A percentile compares a stretch with the other conserved stretches of the same genome.
phyloP scores from a whole-genome alignment of 1,139 yeast species.

The Yamadazyma membranifaciens region DNA sequence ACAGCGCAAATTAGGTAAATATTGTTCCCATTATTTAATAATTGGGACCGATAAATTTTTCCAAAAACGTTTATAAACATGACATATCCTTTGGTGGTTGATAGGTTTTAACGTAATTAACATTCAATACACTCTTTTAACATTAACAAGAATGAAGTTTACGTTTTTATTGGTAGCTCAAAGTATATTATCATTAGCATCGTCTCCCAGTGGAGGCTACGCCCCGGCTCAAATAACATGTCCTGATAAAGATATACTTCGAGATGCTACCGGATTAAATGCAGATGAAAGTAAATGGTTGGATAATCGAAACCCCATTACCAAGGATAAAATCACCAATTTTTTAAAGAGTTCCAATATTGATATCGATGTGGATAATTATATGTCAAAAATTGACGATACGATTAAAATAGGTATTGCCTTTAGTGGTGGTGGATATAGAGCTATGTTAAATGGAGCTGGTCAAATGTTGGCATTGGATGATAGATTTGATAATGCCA shows the following conservation, averaged over 20 bases:
- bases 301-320: constrained; percentile 50
- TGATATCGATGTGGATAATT: constrained; percentile 59
- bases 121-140: no score
- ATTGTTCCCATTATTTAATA: no score
- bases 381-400: constrained; percentile 36
- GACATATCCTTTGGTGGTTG: no score
- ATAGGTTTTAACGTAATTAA: no score
- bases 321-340: constrained; percentile 54
- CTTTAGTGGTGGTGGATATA: constrained; percentile 47
- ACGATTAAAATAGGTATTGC: constrained; percentile 42
- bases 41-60: no score
- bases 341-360: constrained; percentile 62
- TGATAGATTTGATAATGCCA: constrained; percentile 24
- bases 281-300: constrained; percentile 44
- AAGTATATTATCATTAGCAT: neutral
- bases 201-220: constrained; percentile 56
- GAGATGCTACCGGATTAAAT: constrained; percentile 32
- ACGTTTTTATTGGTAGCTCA: no score
- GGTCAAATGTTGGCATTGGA: constrained; percentile 44
- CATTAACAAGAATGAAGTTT: no score
- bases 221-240: constrained; percentile 67
- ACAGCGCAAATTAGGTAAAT: no score
- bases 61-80: no score
- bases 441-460: constrained; percentile 48
- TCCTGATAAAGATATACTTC: constrained; percentile 34